Base-by-base conservation (phyloP, 2,329 filamentous ascomycete genomes). In the Aspergillus japonicus region DNA sequence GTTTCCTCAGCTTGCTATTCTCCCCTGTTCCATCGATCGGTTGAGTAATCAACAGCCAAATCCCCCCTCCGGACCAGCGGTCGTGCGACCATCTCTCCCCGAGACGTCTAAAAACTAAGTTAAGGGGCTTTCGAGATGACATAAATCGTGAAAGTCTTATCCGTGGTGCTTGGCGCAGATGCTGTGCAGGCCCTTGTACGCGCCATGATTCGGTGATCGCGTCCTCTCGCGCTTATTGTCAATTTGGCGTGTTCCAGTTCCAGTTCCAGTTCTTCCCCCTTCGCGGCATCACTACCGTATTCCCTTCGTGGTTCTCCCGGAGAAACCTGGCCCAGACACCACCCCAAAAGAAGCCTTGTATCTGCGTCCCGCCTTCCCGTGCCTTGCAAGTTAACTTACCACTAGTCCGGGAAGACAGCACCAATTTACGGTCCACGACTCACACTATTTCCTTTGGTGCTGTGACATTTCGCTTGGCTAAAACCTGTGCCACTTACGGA, bases 191-290 rank as follows among this genome's bases (percentile, higher is more conserved):
- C 16, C 59, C 62, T 56, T 62, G 52, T 57, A 68, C 66, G 64
- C 67, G 62, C 65, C 62, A 48, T 71, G 65, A 72, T 70, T 71
- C 64, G 68, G 63, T 62, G 59, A 67, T 69, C 64, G 66, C 62
- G 63, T 63, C 50, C 58, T 60, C 61, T 64, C 64, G 62, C 66
- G 61, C 66, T 64, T 68, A 65, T 65, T 71, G 66, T 60, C 60
- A 67, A 73, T 70, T 64, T 56, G 65, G 62, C 63, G 57, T 63
- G 59, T 66, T 47, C 39, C 39, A 44, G 39, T 44, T 16, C 33
- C 33, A 35, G 33, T 35, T 44, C 39, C 39, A 44, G 16, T 44
- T 44, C 14, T 44, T 44, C 16, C 39, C 6, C 16, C 39, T 19
- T 35, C 33, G 33, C 33, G 33, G 33, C 33, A 35, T 35, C 2